Evolutionary conservation across 2,329 filamentous ascomycete genomes (phyloP), one percentile per base, ranked within the genome.

Genomic region (Diatrype stigma): DNA sequence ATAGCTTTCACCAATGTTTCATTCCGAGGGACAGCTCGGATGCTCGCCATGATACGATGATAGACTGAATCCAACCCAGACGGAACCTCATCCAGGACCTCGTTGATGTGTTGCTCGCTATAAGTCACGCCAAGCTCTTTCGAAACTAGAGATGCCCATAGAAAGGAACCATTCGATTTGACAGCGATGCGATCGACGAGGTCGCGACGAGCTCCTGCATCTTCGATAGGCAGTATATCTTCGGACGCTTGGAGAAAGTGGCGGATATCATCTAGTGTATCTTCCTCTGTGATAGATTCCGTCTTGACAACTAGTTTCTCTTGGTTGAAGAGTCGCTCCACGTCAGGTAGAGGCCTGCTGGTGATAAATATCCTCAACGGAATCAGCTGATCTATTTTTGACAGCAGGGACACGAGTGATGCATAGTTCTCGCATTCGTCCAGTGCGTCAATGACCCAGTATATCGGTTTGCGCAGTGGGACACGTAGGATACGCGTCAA

Each of bases 61-160:
- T 63, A 63, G 42, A 63, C 54, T 3, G 51, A 55, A 32, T 56
- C 53, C 60, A 63, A 62, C 46, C 59, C 61, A 7, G 54, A 42
- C 11, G 60, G 60, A 2, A 60, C 54, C 23, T 59, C 49, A 30
- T 51, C 42, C n/a, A 63, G 45, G 10, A 58, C 48, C 14, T 52
- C 53, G 23, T 56, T 50, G 53, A 57, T 61, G 19, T 60, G 54
- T 47, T 63, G 59, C n/a, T 58, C 40, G 22, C 52, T 60, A 53
- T 60, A 58, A 1, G 49, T 52, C 1, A 57, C 51, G 4, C 60
- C 55, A 2, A 63, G 50, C 3, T 52, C 46, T 2, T 49, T 49
- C 42, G 60, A 51, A 28, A 56, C 59, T 2, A 63, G 50, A 2
- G 59, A 58, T 3, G 58, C 60, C 60, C 60, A 63, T 6, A 63